A percentile compares a stretch with the other conserved stretches of the same genome.
Conservation (phyloP, 2,329 filamentous ascomycete species). For the Berkeleyomyces rouxiae region DNA sequence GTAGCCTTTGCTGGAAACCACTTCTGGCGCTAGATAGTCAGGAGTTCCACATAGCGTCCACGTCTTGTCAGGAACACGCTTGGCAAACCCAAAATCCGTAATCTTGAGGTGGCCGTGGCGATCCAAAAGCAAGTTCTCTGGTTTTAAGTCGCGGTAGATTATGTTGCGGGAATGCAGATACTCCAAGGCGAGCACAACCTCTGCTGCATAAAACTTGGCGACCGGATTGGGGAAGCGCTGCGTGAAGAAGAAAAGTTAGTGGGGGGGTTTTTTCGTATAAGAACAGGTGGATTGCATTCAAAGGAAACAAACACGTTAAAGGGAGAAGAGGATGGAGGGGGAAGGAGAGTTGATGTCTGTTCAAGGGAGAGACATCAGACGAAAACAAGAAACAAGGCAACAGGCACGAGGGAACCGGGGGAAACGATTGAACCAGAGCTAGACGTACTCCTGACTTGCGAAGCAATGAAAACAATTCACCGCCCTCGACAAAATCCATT, state of each 20-base stretch:
- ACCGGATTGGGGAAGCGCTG: slow-evolving; percentile 97
- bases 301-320: not conserved
- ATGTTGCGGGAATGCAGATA: slow-evolving; percentile 91
- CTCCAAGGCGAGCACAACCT: slow-evolving; percentile 87
- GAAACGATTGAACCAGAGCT: not conserved
- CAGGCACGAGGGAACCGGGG: not conserved
- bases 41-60: slow-evolving; percentile 97
- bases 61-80: slow-evolving; percentile 95
- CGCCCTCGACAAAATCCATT: slow-evolving; percentile 99
- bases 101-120: slow-evolving; percentile 91
- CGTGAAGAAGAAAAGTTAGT: not conserved
- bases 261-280: not conserved
- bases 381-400: slow-evolving; percentile 3
- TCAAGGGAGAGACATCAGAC: not conserved
- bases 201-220: slow-evolving; percentile 96
- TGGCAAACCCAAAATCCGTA: slow-evolving; percentile 96
- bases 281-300: too few species aligned
- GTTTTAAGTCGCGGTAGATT: slow-evolving; percentile 95
- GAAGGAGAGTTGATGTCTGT: not conserved
- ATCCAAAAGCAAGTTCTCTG: slow-evolving; percentile 82
- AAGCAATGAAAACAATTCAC: slow-evolving; percentile 87
- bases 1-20: slow-evolving; percentile 98
- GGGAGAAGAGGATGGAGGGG: not conserved
- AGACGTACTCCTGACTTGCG: slow-evolving; percentile 73
- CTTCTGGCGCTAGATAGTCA: slow-evolving; percentile 92